These are phyloP conservation scores for Talaromyces adpressus DNA, from an alignment of 495 filamentous ascomycete species.

Conservation along the genomic window DNA sequence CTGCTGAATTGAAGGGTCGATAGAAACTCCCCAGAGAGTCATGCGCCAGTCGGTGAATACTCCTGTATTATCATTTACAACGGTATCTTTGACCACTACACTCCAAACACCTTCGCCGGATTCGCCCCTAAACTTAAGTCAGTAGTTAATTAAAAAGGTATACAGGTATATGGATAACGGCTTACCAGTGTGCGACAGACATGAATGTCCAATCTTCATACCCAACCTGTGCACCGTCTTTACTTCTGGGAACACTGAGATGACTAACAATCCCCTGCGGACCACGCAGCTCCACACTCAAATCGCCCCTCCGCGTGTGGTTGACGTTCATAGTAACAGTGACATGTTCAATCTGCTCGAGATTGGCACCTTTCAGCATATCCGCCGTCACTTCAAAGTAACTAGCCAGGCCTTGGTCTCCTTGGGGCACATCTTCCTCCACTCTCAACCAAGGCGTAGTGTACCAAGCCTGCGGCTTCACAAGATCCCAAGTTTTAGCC, in stretches of 20 bases:
- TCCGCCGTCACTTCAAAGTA: conserved; percentile 69
- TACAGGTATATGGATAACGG: conserved; percentile 2
- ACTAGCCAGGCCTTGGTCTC: conserved; percentile 70
- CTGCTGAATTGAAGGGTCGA: conserved; percentile 62
- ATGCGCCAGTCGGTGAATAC: conserved; percentile 88
- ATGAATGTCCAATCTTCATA: conserved; percentile 98
- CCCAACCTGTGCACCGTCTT: conserved; percentile 58
- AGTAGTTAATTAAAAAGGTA: conserved; percentile 6
- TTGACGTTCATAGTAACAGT: conserved; percentile 95
- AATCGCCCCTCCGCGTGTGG: conserved; percentile 78
- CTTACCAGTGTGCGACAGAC: conserved; percentile 93
- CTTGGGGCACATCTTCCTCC: conserved; percentile 79
- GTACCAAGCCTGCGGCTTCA: conserved; percentile 97
- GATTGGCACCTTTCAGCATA: conserved; percentile 72
- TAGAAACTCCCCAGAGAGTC: conserved; percentile 85
- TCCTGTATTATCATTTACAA: conserved; percentile 67
- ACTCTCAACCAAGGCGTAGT: conserved; percentile 90
- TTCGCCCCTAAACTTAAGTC: conserved; percentile 64
- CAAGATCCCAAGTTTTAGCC: conserved; percentile 75
- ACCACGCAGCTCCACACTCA: conserved; percentile 87
- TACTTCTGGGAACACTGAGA: conserved; percentile 62
- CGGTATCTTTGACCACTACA: conserved; percentile 79
- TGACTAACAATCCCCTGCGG: conserved; percentile 77
- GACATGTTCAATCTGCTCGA: conserved; percentile 84
- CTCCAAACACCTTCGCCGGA: conserved; percentile 83